A percentile compares a stretch with the other conserved stretches of the same genome.
These are phyloP conservation scores for Umbelopsis vinacea DNA, from an alignment of 192 early-diverging fungal species.

Conservation along the genomic window DNA sequence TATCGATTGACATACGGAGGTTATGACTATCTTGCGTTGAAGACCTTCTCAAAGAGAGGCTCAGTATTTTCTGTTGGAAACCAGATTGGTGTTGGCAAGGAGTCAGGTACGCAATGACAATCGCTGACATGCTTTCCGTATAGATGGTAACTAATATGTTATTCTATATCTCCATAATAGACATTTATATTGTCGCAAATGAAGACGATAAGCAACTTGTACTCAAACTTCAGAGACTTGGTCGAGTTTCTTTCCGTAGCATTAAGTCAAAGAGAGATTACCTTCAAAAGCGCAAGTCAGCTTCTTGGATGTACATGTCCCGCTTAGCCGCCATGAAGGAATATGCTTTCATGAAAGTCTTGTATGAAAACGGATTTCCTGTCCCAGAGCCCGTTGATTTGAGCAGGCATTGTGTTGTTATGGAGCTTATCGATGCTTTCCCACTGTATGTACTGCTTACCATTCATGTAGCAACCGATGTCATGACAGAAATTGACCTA, in stretches of 20 bases:
- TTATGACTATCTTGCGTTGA: conserved; percentile 98
- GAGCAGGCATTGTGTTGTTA: conserved; percentile 95
- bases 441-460: conserved; percentile 65
- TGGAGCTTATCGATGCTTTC: conserved; percentile 94
- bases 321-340: conserved; percentile 98
- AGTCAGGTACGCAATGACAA: conserved; percentile 64
- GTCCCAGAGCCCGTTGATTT: conserved; percentile 93
- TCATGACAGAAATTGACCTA: not conserved
- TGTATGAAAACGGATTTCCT: conserved; percentile 95
- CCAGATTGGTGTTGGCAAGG: conserved; percentile 99
- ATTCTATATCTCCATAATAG: conserved; percentile 36
- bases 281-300: conserved; percentile 89
- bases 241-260: conserved; percentile 93
- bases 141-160: not conserved
- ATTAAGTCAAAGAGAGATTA: conserved; percentile 99
- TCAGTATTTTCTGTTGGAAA: conserved; percentile 94
- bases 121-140: not conserved
- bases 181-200: conserved; percentile 96
- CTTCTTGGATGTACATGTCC: conserved; percentile 99
- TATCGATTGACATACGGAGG: conserved; percentile 98
- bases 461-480: not conserved
- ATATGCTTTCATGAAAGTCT: conserved; percentile 97
- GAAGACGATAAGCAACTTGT: conserved; percentile 89
- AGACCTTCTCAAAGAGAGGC: conserved; percentile 87
- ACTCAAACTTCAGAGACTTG: conserved; percentile 91